phyloP scores from a whole-genome alignment of 2,329 filamentous ascomycete genomes.

The Tothia fuscella region DNA sequence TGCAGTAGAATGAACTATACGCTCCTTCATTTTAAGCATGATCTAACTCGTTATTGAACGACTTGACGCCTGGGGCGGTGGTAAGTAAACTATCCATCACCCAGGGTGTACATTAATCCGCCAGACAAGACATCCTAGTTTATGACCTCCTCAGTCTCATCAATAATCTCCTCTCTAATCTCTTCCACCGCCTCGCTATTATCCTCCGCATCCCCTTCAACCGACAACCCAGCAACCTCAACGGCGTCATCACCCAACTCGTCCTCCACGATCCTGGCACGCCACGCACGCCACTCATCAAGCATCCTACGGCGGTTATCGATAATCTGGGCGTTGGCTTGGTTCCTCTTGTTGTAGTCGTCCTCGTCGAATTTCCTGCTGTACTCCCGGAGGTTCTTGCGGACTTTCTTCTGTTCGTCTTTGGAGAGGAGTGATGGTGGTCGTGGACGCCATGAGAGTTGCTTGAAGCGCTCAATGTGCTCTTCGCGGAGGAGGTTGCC shows the following conservation, averaged over 20 bases:
- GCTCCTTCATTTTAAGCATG: too few relatives aligned
- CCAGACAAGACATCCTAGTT: too few relatives aligned
- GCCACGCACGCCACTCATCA: slow-evolving; percentile 82
- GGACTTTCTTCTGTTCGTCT: slow-evolving; percentile 94
- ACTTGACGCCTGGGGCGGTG: too few relatives aligned
- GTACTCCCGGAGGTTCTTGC: slow-evolving; percentile 98
- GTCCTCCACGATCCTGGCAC: slow-evolving; percentile 52
- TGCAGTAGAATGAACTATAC: too few relatives aligned
- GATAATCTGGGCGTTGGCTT: slow-evolving; percentile 86
- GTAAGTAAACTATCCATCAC: too few relatives aligned
- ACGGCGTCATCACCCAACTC: slow-evolving; percentile 40
- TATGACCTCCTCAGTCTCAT: slow-evolving; percentile 76
- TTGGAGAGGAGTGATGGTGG: slow-evolving; percentile 84
- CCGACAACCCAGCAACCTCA: slow-evolving; percentile 38
- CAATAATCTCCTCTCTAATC: slow-evolving; percentile 80
- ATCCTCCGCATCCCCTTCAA: slow-evolving; percentile 36
- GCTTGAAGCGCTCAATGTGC: slow-evolving; percentile 93
- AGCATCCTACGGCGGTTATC: slow-evolving; percentile 73
- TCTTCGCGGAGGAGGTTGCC: slow-evolving; percentile 83
- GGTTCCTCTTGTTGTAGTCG: slow-evolving; percentile 84
- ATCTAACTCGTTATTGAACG: too few relatives aligned
- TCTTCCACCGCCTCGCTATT: slow-evolving; percentile 50
- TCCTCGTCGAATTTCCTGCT: slow-evolving; percentile 89
- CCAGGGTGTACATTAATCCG: too few relatives aligned
- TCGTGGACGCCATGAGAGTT: slow-evolving; percentile 87